phyloP scores from a whole-genome alignment of 1,284 basidiomycete genomes.

The Volvariella surrecta region DNA sequence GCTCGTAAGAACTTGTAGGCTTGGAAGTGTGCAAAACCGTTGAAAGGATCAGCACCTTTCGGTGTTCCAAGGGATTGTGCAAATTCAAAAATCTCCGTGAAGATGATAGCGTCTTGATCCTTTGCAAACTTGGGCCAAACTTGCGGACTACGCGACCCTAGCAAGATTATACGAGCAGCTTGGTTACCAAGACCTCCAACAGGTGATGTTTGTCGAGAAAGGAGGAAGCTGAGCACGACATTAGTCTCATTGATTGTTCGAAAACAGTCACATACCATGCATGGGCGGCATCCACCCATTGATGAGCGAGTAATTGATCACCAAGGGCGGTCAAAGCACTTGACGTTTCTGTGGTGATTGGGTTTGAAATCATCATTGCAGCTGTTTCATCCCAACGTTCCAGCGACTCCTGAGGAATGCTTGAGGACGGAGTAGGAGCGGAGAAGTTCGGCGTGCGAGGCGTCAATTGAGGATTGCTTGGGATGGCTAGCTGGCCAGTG shows the following conservation, averaged over 20 bases:
- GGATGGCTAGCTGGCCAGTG: constrained; percentile 28
- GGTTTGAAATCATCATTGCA: constrained; percentile 78
- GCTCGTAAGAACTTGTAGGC: constrained; percentile 86
- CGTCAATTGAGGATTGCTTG: constrained; percentile 34
- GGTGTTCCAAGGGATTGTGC: constrained; percentile 70
- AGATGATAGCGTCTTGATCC: constrained; percentile 75
- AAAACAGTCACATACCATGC: constrained; percentile 53
- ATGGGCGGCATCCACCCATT: constrained; percentile 84
- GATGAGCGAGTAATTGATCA: constrained; percentile 67
- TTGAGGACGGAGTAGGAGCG: constrained; percentile 28
- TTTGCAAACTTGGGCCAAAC: constrained; percentile 46
- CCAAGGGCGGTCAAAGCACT: constrained; percentile 84
- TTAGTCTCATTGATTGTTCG: constrained; percentile 2
- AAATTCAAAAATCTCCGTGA: constrained; percentile 92
- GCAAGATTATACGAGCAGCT: constrained; percentile 52
- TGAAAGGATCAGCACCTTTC: constrained; percentile 85
- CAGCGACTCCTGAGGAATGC: constrained; percentile 50
- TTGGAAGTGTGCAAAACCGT: constrained; percentile 82
- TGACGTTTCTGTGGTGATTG: constrained; percentile 54
- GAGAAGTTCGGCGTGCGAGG: constrained; percentile 62
- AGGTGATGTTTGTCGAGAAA: constrained; percentile 79
- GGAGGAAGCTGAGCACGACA: constrained; percentile 58
- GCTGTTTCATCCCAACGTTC: constrained; percentile 82
- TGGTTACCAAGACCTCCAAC: constrained; percentile 62
- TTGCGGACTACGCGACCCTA: constrained; percentile 58